Evolutionary conservation across 2,329 filamentous ascomycete genomes (phyloP), one percentile per base, ranked within the genome.

Genomic region (Fusarium heterosporum): DNA sequence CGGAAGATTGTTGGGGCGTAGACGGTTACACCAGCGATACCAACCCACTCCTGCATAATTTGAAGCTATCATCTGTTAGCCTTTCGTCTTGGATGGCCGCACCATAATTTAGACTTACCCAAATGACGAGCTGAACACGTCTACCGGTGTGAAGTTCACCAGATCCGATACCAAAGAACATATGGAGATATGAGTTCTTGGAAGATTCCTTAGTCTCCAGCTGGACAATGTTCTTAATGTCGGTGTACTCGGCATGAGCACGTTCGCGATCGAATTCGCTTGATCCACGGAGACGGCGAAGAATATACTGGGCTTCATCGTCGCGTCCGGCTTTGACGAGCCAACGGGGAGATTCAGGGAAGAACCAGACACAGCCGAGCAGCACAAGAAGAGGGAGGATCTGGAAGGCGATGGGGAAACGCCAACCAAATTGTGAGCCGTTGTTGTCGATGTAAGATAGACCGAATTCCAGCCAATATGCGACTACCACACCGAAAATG

Each of bases 361-460:
- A 89, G 77, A 90, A 87, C 84, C 87, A 88, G 29, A 90, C 84
- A 3, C 81, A 73, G 0, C 67, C 72, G 53, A 91, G 80, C 0
- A 91, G 80, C 1, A 85, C 45, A 3, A 91, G 68, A 0, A 92
- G 81, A 16, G 88, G 87, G 1, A 90, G 75, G 32, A 91, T 90
- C 70, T 92, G 89, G 75, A 92, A 91, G 0, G 87, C 89, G 56
- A 92, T 85, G 0, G 89, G 89, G 66, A 92, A 92, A 6, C 89
- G 80, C 88, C 89, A 91, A 39, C 84, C 83, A 70, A 91, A 84
- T 0, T 84, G 78, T 0, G 86, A 88, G 3, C 78, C 79, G 12
- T 86, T 86, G 32, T 83, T 81, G 57, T 89, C 83, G 66, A 88
- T 84, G 72, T 87, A 90, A 0, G 86, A 87, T 11, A 87, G 79